Percentiles rank a stretch among this genome's conserved stretches.
phyloP scores from a whole-genome alignment of 768 basidiomycete species.

The Hypsizygus marmoreus region DNA sequence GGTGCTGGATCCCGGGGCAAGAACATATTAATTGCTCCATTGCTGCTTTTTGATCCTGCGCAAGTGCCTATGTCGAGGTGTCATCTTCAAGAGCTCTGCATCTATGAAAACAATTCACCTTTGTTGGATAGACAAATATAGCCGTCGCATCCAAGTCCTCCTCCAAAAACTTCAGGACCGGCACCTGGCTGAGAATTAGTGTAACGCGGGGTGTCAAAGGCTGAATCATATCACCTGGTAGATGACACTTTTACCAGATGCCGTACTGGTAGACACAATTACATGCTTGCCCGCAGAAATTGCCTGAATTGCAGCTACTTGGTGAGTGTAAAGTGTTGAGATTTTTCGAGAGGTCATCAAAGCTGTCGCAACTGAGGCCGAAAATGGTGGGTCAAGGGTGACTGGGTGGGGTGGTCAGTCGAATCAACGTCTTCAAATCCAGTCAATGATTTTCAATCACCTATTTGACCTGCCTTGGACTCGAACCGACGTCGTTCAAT shows the following conservation, averaged over 20 bases:
- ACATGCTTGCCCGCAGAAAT: conserved; percentile 64
- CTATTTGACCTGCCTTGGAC: conserved; percentile 52
- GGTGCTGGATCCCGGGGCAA: conserved; percentile 62
- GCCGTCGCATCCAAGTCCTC: conserved; percentile 63
- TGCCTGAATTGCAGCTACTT: conserved; percentile 70
- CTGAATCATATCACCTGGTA: no score
- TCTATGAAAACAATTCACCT: conserved; percentile 44
- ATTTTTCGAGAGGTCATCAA: conserved; percentile 63
- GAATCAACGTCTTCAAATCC: neutral
- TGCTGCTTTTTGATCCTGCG: conserved; percentile 81
- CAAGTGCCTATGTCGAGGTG: conserved; percentile 66
- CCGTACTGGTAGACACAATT: conserved; percentile 88
- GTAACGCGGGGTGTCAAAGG: no score
- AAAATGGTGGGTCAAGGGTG: conserved; percentile 56
- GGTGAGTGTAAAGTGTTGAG: conserved; percentile 63
- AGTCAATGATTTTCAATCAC: conserved; percentile 23
- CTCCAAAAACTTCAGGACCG: conserved; percentile 67
- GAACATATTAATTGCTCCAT: conserved; percentile 65
- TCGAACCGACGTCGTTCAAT: conserved; percentile 53
- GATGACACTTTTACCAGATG: conserved; percentile 87
- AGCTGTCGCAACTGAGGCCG: conserved; percentile 54
- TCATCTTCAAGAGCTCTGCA: no score
- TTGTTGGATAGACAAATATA: conserved; percentile 88
- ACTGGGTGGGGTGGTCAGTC: conserved; percentile 30
- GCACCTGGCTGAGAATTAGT: conserved; percentile 48